Evolutionary conservation across 345 rosid genomes (phyloP), one percentile per base, ranked within the genome.

Genomic region (Firmiana major): DNA sequence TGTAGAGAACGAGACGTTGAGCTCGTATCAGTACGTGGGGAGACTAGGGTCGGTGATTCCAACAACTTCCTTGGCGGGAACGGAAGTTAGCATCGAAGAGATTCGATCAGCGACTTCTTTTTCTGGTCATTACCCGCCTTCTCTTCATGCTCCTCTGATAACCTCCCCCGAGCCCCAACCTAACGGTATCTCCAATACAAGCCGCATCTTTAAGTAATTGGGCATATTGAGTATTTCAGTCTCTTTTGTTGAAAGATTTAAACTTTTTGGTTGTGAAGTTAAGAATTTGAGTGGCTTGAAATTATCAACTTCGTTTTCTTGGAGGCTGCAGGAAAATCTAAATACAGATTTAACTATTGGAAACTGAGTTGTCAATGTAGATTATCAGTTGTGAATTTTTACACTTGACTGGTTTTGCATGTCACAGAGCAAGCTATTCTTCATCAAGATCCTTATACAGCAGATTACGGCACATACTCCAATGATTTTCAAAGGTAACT

Each of bases 51-150:
- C 98, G 0, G 83, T 78, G 49, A 84, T 92, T 77, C 93, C 91
- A 15, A 86, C 90, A 38, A 80, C 92, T 59, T 85, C 88, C 3
- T 84, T 88, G 85, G 90, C 88, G 71, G 97, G 91, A 79, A 84
- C 89, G 40, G 94, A 90, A 59, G 92, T 93, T 69, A 95, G 97
- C 87, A 89, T 90, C 59, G 96, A 87, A 1, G 99, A 95, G 83
- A 86, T 95, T 74, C 97, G 99, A 45, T 86, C 98, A 9, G 97
- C 97, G 11, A 81, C 88, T 63, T 81, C 90, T 12, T 79, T 69
- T 48, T 87, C 95, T 26, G 86, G 83, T 77, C 78, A 58, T 63
- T 91, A 91, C 77, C 95, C 95, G 67, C 91, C 97, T 0, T 80
- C 93, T 31, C 82, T 91, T 64, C 92, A 94, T 73, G 91, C 94